Percentiles rank a stretch among this genome's conserved stretches.
Evolutionary conservation across 805 yeast species (phyloP).

Genomic region (Nakazawaea ambrosiae): DNA sequence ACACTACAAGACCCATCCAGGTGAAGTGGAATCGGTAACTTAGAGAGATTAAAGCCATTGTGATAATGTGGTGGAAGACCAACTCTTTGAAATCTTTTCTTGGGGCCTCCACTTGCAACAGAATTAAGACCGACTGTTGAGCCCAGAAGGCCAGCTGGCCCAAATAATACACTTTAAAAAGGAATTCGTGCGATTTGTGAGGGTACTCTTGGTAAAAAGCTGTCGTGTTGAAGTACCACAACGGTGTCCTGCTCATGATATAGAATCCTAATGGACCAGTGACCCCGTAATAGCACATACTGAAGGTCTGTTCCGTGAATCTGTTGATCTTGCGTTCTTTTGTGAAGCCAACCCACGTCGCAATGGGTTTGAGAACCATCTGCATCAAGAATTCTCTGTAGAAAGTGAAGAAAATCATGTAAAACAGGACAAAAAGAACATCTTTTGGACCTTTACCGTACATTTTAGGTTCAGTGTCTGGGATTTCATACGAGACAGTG

Average conservation of each 20-base stretch:
- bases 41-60: slow-evolving; percentile 77
- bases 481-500: slow-evolving; percentile 55
- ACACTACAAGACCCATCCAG: slow-evolving; percentile 88
- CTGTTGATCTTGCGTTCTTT: slow-evolving; percentile 57
- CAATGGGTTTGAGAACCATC: slow-evolving; percentile 65
- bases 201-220: slow-evolving; percentile 80
- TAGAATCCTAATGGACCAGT: slow-evolving; percentile 84
- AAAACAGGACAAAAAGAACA: slow-evolving; percentile 67
- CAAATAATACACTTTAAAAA: slow-evolving; percentile 76
- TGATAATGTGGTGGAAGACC: slow-evolving; percentile 87
- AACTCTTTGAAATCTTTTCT: slow-evolving; percentile 90
- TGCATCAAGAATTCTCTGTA: slow-evolving; percentile 90
- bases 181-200: slow-evolving; percentile 62
- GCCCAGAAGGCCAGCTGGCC: slow-evolving; percentile 97
- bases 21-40: slow-evolving; percentile 94
- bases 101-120: slow-evolving; percentile 86
- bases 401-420: slow-evolving; percentile 85
- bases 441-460: slow-evolving; percentile 90
- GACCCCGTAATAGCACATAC: slow-evolving; percentile 70
- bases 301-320: slow-evolving; percentile 90
- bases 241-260: slow-evolving; percentile 76
- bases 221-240: slow-evolving; percentile 86
- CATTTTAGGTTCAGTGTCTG: slow-evolving; percentile 43
- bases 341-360: slow-evolving; percentile 43
- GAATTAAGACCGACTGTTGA: slow-evolving; percentile 82